Conservation (phyloP, 345 rosid genomes). For the Odontarrhena argentea region DNA sequence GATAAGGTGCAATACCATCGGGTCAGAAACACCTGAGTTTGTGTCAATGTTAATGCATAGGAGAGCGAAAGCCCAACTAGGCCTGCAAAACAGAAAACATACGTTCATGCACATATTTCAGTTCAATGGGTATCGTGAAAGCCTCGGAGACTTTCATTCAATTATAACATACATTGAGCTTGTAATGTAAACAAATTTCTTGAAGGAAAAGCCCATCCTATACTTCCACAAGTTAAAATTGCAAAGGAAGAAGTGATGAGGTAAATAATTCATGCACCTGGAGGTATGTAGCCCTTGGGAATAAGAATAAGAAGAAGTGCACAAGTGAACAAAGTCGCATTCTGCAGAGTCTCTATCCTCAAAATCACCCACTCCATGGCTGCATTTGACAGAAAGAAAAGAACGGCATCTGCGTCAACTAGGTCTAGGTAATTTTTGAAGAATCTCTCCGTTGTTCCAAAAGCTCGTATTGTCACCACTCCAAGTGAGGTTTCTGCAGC, state of each 20-base stretch:
- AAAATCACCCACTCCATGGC: constrained; percentile 80
- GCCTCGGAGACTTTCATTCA: too few relatives aligned
- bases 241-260: constrained; percentile 16
- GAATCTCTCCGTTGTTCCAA: constrained; percentile 64
- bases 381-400: constrained; percentile 76
- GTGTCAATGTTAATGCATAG: constrained; percentile 64
- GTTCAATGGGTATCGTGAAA: neutral
- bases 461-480: constrained; percentile 82
- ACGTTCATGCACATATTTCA: constrained; percentile 15
- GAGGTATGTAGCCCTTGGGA: constrained; percentile 61
- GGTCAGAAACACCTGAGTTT: constrained; percentile 53
- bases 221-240: neutral
- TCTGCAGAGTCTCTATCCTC: constrained; percentile 73
- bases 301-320: constrained; percentile 70
- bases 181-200: too few relatives aligned
- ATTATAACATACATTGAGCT: too few relatives aligned
- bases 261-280: constrained; percentile 44
- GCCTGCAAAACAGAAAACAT: constrained; percentile 45
- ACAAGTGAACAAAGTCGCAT: constrained; percentile 64
- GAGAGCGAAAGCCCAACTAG: constrained; percentile 80
- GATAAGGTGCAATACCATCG: constrained; percentile 67
- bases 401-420: constrained; percentile 70
- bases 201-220: too few relatives aligned
- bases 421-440: constrained; percentile 58
- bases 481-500: constrained; percentile 90